Base-by-base conservation (phyloP, 352 stramenopile genomes). In the Globisporangium perplexum region DNA sequence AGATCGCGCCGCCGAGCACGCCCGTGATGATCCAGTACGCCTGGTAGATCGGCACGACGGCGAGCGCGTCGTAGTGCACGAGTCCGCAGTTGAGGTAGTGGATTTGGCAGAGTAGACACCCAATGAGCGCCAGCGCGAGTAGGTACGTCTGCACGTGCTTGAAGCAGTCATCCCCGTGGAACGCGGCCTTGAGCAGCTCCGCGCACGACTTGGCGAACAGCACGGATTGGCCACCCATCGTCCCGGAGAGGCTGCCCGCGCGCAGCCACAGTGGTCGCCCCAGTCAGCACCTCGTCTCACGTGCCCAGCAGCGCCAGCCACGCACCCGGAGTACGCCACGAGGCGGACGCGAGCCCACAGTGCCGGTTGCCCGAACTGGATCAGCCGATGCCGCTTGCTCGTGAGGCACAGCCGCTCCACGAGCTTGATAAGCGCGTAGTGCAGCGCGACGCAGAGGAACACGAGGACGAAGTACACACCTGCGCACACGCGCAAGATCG, bases 11-110 rank as follows among this genome's bases (percentile, higher is more conserved):
- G 12, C 90, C 89, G 0, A 96, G 68, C 30, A 97, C 83, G 11
- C 84, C 83, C 20, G 72, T 93, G 53, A 96, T 86, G 57, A 96
- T 95, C 75, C 85, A 96, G 56, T 96, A 97, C 7, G 74, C 77
- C 59, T 95, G 85, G 55, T 93, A 93, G 15, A 95, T 79, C 0
- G 86, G 86, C 22, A 95, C 82, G 33, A 95, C 74, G 8, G 78
- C 86, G 0, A 95, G 68, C 38, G 86, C 86, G 55, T 95, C 85
- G 53, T 86, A 95, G 50, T 85, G 69, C 11, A 83, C 60, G 3
- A 95, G 64, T 0, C 78, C 83, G 35, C 77, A 75, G 50, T 94
- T 94, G 20, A 95, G 65, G 49, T 84, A 92, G 45, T 88, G 78
- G 44, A 95, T 78, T 66, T 92, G 81, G 22, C 76, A 74, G 5